These are phyloP conservation scores for Talaromyces piceae DNA, from an alignment of 2,329 filamentous ascomycete genomes.

Conservation along the genomic window DNA sequence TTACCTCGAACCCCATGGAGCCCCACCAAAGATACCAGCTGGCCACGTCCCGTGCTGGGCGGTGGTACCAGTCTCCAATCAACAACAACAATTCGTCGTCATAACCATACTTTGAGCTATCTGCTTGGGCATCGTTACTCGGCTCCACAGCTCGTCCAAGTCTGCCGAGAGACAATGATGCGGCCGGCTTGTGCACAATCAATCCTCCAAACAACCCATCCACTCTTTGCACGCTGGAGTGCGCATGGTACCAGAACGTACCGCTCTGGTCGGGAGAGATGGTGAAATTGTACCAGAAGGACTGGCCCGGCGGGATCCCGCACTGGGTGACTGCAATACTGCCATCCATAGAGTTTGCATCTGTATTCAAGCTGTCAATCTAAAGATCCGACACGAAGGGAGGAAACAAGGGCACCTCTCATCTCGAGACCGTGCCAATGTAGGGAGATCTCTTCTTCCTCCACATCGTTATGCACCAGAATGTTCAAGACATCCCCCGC, in stretches of 20 bases:
- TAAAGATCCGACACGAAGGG: not conserved
- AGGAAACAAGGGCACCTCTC: constrained; percentile 19
- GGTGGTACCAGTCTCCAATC: constrained; percentile 46
- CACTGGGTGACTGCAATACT: constrained; percentile 60
- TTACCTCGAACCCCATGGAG: constrained; percentile 40
- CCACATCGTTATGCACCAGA: constrained; percentile 35
- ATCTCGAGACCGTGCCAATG: constrained; percentile 45
- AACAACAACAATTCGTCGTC: constrained; percentile 40
- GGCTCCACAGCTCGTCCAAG: not conserved
- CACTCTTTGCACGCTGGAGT: constrained; percentile 35
- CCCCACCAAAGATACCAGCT: constrained; percentile 38
- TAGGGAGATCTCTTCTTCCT: constrained; percentile 33
- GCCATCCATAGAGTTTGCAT: constrained; percentile 21
- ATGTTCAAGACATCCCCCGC: constrained; percentile 41
- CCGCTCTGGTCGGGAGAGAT: constrained; percentile 33
- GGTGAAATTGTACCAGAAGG: constrained; percentile 37
- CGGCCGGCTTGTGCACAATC: constrained; percentile 37
- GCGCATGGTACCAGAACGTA: constrained; percentile 46
- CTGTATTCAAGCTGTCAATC: constrained; percentile 2
- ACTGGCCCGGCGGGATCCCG: constrained; percentile 52
- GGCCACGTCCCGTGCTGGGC: constrained; percentile 33
- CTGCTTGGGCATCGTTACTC: not conserved
- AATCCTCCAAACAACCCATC: constrained; percentile 44
- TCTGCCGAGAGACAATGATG: constrained; percentile 1
- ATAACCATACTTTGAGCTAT: constrained; percentile 19